Conservation (phyloP, 1,284 basidiomycete genomes). For the Omphalotus olearius region DNA sequence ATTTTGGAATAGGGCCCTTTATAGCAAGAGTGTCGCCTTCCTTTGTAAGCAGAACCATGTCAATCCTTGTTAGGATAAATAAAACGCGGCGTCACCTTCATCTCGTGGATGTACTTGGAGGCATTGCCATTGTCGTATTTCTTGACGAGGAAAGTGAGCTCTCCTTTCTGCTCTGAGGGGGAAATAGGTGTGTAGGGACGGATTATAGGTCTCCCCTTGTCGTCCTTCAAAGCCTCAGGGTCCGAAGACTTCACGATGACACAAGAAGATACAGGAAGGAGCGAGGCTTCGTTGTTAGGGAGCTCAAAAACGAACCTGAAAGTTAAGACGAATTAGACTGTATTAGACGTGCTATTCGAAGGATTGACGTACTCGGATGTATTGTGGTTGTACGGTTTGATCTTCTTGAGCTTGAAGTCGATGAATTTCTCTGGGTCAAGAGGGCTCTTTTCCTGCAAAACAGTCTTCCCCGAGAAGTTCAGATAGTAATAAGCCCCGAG, state of each 20-base stretch:
- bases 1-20: slow-evolving; percentile 90
- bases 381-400: slow-evolving; percentile 93
- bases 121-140: slow-evolving; percentile 78
- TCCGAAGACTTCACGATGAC: slow-evolving; percentile 60
- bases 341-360: not conserved
- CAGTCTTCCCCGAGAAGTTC: slow-evolving; percentile 27
- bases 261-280: slow-evolving; percentile 74
- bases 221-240: slow-evolving; percentile 60
- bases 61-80: slow-evolving; percentile 35
- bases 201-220: slow-evolving; percentile 86
- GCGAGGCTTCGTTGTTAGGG: slow-evolving; percentile 75
- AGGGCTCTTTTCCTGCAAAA: slow-evolving; percentile 54
- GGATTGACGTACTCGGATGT: slow-evolving; percentile 53
- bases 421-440: slow-evolving; percentile 72
- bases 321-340: slow-evolving; percentile 3
- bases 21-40: slow-evolving; percentile 81
- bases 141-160: slow-evolving; percentile 84
- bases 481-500: slow-evolving; percentile 51
- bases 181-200: slow-evolving; percentile 89
- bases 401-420: slow-evolving; percentile 79
- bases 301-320: slow-evolving; percentile 82
- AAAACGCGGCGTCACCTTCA: slow-evolving; percentile 31
- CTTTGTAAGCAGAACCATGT: slow-evolving; percentile 30
- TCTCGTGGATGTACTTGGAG: slow-evolving; percentile 69
- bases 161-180: slow-evolving; percentile 64